phyloP scores from a whole-genome alignment of 345 rosid genomes.

The Psidium friedrichsthalianum region DNA sequence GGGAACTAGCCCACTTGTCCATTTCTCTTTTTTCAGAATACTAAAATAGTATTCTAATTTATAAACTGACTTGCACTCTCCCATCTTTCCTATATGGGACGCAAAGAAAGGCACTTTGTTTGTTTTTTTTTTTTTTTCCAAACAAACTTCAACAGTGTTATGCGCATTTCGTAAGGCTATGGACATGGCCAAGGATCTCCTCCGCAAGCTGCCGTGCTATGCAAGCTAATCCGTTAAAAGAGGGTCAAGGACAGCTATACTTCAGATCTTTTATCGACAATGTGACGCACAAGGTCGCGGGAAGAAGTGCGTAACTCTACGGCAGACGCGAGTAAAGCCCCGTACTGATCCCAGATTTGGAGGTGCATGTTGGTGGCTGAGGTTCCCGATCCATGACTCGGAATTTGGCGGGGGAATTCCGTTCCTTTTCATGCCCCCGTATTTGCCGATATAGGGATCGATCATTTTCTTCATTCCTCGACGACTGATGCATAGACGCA shows the following conservation, averaged over 20 bases:
- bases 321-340: neutral
- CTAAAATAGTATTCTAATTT: no score
- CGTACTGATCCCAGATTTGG: neutral
- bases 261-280: neutral
- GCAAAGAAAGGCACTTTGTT: no score
- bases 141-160: no score
- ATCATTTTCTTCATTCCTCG: neutral
- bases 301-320: neutral
- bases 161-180: constrained; percentile 8
- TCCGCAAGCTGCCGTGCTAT: neutral
- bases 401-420: neutral
- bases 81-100: no score
- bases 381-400: neutral
- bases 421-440: neutral
- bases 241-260: neutral
- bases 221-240: constrained; percentile 1
- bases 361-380: neutral
- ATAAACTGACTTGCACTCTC: no score
- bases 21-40: no score
- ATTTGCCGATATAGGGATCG: neutral
- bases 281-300: neutral
- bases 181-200: neutral
- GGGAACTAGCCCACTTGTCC: no score
- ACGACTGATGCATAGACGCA: neutral
- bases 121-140: no score